phyloP scores from a whole-genome alignment of 441 rosid genomes.

The Manihot esculenta region DNA sequence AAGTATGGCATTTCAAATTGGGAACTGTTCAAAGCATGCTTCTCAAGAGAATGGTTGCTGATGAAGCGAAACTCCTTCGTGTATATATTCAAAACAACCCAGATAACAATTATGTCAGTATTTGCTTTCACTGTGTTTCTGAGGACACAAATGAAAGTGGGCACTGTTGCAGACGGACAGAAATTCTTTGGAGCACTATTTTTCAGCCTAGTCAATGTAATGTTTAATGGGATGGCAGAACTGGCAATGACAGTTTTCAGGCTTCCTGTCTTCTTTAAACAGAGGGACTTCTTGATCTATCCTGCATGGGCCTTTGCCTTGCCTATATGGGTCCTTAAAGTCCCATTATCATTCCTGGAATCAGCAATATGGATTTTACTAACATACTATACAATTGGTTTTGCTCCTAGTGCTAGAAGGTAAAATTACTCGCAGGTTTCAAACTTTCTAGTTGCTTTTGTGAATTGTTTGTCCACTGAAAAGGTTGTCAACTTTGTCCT shows the following conservation, averaged over 20 bases:
- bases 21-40: constrained; percentile 73
- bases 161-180: constrained; percentile 48
- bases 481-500: background rate
- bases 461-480: background rate
- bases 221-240: constrained; percentile 87
- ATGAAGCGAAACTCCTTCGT: constrained; percentile 66
- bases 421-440: constrained; percentile 22
- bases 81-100: constrained; percentile 71
- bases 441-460: background rate
- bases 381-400: constrained; percentile 76
- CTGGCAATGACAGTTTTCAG: constrained; percentile 57
- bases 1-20: constrained; percentile 59
- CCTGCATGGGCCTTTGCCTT: constrained; percentile 82
- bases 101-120: constrained; percentile 60
- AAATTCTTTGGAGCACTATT: constrained; percentile 62
- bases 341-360: constrained; percentile 73
- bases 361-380: constrained; percentile 57
- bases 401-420: constrained; percentile 80
- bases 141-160: constrained; percentile 53
- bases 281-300: constrained; percentile 73
- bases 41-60: constrained; percentile 80
- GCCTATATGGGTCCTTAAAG: constrained; percentile 61
- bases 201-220: constrained; percentile 54
- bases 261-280: constrained; percentile 86
- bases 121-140: constrained; percentile 61